Evolutionary conservation across 2,329 filamentous ascomycete genomes (phyloP), one percentile per base, ranked within the genome.

Genomic region (Apiospora marii): DNA sequence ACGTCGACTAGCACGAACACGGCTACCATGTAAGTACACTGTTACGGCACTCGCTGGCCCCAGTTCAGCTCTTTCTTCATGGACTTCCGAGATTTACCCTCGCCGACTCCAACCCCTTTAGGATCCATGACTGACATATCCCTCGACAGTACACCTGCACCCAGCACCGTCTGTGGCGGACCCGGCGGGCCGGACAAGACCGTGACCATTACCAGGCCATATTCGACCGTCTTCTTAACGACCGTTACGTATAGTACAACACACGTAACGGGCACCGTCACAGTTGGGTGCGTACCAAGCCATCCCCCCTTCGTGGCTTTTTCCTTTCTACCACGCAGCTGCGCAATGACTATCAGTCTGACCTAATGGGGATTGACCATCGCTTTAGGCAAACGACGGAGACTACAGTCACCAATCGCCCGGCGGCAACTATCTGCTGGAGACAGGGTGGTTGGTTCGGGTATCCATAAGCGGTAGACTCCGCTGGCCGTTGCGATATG

Each of bases 391-490:
- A 78, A 77, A 83, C 82, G 6, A 74, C 78, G 41, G 82, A 80
- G 49, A 80, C 76, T 12, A 83, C 82, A 19, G 73, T 78, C 69
- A 81, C 81, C 16, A 80, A 83, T 69, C 70, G 75, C 4, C 77
- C 77, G 13, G 83, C 81, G 69, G 81, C 82, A 2, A 83, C 82
- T 6, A 79, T 79, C 12, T 84, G 82, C 71, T 82, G 79, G 78
- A 76, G 76, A 24, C 77, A 79, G 30, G 82, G 82, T 6, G 82
- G 82, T 3, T 83, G 81, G 82, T 68, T 68, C 6, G 67, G 67
- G 13, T 68, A 46, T 19, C 67, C 67, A 27, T 68, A 41, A 48
- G 16, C 5, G n/a, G n/a, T 30, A 34, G 6, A 19, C 30, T 48
- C 43, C 4, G 30, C 22, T 64, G 8, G 16, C 16, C 8, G 6